Evolutionary conservation across 805 yeast genomes (phyloP).

Genomic region (Candida tammaniensis): DNA sequence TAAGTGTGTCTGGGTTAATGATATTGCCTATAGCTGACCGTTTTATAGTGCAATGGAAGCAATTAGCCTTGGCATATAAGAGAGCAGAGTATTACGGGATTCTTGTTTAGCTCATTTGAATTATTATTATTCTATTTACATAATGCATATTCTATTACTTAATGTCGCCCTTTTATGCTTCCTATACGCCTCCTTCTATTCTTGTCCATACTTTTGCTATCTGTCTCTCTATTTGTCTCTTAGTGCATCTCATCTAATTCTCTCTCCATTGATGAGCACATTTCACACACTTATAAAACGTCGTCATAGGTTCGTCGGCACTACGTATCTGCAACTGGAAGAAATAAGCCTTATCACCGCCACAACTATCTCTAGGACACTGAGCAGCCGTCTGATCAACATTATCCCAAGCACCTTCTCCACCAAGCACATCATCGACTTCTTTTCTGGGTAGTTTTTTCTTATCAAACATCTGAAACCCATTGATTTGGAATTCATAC

Average conservation of each 20-base stretch:
- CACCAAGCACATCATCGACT: slow-evolving; percentile 95
- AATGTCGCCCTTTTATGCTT: too few species aligned
- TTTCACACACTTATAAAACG: slow-evolving; percentile 90
- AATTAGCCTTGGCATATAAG: slow-evolving; percentile 47
- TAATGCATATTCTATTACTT: too few species aligned
- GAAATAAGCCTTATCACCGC: slow-evolving; percentile 88
- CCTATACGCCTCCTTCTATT: too few species aligned
- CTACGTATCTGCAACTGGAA: slow-evolving; percentile 95
- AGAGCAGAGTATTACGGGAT: slow-evolving; percentile 78
- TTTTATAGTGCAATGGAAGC: slow-evolving; percentile 88
- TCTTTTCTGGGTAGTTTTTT: slow-evolving; percentile 80
- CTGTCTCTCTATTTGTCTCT: too few species aligned
- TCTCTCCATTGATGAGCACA: slow-evolving; percentile 98
- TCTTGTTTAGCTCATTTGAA: too few species aligned
- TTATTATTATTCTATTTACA: too few species aligned
- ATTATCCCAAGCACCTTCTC: slow-evolving; percentile 97
- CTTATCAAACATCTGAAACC: slow-evolving; percentile 81
- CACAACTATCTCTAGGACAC: slow-evolving; percentile 87
- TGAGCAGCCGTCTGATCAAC: slow-evolving; percentile 94
- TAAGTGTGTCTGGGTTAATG: slow-evolving; percentile 76
- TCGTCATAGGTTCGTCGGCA: slow-evolving; percentile 99
- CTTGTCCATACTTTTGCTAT: too few species aligned
- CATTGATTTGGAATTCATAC: slow-evolving; percentile 85
- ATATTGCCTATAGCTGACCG: slow-evolving; percentile 70
- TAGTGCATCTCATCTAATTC: too few species aligned